phyloP scores from a whole-genome alignment of 2,329 filamentous ascomycete species.

The Penicillium sumatraense region DNA sequence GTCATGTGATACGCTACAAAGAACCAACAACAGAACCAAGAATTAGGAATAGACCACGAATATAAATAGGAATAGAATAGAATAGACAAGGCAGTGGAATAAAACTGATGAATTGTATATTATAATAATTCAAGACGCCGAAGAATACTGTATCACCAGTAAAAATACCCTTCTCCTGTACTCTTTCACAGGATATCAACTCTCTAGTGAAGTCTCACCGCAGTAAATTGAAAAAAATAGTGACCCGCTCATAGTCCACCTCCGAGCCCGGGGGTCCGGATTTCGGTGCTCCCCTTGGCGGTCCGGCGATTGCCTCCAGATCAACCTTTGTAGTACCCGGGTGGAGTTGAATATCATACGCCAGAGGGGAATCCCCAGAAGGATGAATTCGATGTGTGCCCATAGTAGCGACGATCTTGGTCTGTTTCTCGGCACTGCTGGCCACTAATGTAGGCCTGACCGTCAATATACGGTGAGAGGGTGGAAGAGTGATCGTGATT shows the following conservation, averaged over 20 bases:
- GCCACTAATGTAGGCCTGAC: constrained; percentile 69
- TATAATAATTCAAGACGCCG: no score
- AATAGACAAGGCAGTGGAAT: no score
- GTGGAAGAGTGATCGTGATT: constrained; percentile 71
- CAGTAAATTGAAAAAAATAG: constrained; percentile 73
- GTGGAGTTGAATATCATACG: constrained; percentile 74
- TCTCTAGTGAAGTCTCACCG: constrained; percentile 50
- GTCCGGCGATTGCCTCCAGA: constrained; percentile 74
- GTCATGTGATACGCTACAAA: constrained; percentile 21
- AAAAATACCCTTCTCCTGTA: background rate
- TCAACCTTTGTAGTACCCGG: constrained; percentile 78
- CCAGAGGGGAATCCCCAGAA: constrained; percentile 57
- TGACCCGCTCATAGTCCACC: constrained; percentile 70
- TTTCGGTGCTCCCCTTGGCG: constrained; percentile 62
- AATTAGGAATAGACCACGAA: no score
- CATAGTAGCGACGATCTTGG: constrained; percentile 75
- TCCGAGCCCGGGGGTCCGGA: constrained; percentile 67
- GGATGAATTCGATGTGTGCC: constrained; percentile 66
- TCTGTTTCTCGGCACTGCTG: constrained; percentile 69
- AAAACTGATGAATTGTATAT: background rate
- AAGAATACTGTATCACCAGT: background rate
- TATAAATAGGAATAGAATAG: no score
- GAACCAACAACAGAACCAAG: no score
- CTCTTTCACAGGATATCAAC: no score
- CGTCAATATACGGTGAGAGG: constrained; percentile 71